Evolutionary conservation across 495 filamentous ascomycete genomes (phyloP), one percentile per base, ranked within the genome.

Genomic region (Aspergillus asperescens): DNA sequence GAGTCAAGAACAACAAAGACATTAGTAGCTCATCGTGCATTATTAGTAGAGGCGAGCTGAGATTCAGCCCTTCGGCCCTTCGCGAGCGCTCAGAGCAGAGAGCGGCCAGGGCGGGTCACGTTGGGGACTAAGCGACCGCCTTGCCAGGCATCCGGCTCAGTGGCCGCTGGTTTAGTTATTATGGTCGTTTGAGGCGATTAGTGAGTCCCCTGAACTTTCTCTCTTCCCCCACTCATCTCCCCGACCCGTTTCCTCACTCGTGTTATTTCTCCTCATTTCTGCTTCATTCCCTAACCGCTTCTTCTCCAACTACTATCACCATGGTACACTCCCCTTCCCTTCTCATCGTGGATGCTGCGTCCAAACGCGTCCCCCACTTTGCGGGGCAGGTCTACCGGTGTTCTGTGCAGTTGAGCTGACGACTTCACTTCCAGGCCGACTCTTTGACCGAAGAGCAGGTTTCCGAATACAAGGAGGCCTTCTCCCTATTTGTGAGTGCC

Each of bases 391-490:
- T 58, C 46, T 53, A 39, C 34, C 51, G 55, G 50, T 51, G 54
- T 57, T 49, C 44, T 52, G 56, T 28, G 60, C 53, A 46, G 52
- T 39, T 53, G 38, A 55, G 48, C 59, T 64, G 59, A 60, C 61
- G 58, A 57, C 51, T 48, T 51, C 56, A 45, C 41, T 8, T 52
- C 62, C 65, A 93, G 89, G 89, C 89, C 69, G 89, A 94, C 69
- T 86, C 89, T 67, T 83, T 98, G 59, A 96, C 93, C 62, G 93
- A 97, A 80, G 93, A 98, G 75, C 93, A 98, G 81, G 92, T 98
- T 63, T 96, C 92, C 69, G 93, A 98, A 78, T 98, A 97, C 77
- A 98, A 97, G 86, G 94, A 98, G 78, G 93, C 93, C 40, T 98
- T 98, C 79, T 98, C 93, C 70, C 86, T 98, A 31, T 98, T 98